Evolutionary conservation across 352 stramenopile species (phyloP), one percentile per base, ranked within the genome.

Genomic region (Lagenidium giganteum): DNA sequence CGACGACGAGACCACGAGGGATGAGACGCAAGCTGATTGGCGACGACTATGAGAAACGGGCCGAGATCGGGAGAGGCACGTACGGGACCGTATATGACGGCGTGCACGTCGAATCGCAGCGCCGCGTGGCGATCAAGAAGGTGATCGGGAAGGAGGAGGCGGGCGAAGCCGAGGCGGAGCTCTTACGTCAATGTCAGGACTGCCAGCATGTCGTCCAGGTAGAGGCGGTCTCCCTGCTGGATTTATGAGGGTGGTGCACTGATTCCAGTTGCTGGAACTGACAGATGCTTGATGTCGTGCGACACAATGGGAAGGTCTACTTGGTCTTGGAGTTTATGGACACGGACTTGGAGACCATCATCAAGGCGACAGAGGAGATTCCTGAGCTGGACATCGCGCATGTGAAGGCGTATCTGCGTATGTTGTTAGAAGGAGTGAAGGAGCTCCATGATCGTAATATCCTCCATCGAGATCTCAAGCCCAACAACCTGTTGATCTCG

Each of bases 261-360:
- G 8, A 7, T 25, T 34, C 8, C n/a, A 37, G 16, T 29, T 33
- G 28, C 26, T 28, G 22, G 7, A 8, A 24, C 18, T 20, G 47
- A 17, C 54, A 88, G 73, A 42, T 89, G 5, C 24, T 84, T 13
- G 76, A 87, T 25, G 56, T 60, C 13, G 67, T 89, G 33, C 66
- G 74, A 25, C 60, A 54, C 24, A 64, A 81, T 57, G 70, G 64
- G 37, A 89, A 85, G 48, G 42, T 87, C 25, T 85, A 81, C 18
- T 30, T 93, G 45, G 60, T 93, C 17, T 44, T 89, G 13, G 80
- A 93, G 44, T 84, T 72, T 46, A 87, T 93, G 78, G 70, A 86
- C 38, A 81, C 68, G 51, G 80, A 93, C 44, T 51, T 92, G 16
- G 76, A 92, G 54, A 68, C 56, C 13, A 42, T 87, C 2, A 54